Percentiles rank a stretch among this genome's conserved stretches.
phyloP scores from a whole-genome alignment of 1,139 yeast genomes.

The Magnusiomyces magnusii region DNA sequence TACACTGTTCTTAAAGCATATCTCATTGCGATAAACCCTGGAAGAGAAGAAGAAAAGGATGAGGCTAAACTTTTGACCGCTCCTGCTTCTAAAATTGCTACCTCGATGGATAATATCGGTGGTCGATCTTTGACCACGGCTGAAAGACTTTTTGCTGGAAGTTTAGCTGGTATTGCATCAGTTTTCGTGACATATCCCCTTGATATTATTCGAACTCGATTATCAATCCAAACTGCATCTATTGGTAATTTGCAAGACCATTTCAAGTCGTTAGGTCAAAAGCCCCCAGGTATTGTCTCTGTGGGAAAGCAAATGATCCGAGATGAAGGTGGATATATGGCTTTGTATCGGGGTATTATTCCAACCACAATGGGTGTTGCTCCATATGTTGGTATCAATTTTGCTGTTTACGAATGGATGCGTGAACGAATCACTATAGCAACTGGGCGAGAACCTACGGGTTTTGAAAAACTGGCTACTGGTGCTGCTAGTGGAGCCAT shows the following conservation, averaged over 20 bases:
- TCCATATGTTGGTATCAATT: constrained; percentile 91
- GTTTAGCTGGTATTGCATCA: constrained; percentile 71
- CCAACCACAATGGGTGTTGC: constrained; percentile 94
- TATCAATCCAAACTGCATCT: constrained; percentile 84
- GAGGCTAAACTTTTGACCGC: background rate
- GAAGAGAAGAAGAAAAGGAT: background rate
- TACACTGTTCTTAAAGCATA: constrained; percentile 61
- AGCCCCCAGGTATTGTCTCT: constrained; percentile 60
- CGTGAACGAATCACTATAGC: constrained; percentile 42
- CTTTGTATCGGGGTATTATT: constrained; percentile 73
- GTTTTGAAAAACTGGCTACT: constrained; percentile 55
- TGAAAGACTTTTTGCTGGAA: constrained; percentile 70
- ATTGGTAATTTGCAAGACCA: constrained; percentile 46
- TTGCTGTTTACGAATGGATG: constrained; percentile 77
- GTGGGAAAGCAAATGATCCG: constrained; percentile 52
- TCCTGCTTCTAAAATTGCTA: constrained; percentile 1
- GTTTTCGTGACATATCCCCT: constrained; percentile 86
- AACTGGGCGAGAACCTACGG: constrained; percentile 29
- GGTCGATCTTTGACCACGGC: constrained; percentile 34
- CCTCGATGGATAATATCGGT: background rate
- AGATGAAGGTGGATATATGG: constrained; percentile 74
- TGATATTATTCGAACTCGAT: constrained; percentile 82
- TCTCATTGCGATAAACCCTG: constrained; percentile 4
- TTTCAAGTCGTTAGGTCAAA: constrained; percentile 27
- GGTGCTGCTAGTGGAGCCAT: constrained; percentile 91